These are phyloP conservation scores for Boletus reticuloceps DNA, from an alignment of 768 basidiomycete genomes.

Conservation along the genomic window DNA sequence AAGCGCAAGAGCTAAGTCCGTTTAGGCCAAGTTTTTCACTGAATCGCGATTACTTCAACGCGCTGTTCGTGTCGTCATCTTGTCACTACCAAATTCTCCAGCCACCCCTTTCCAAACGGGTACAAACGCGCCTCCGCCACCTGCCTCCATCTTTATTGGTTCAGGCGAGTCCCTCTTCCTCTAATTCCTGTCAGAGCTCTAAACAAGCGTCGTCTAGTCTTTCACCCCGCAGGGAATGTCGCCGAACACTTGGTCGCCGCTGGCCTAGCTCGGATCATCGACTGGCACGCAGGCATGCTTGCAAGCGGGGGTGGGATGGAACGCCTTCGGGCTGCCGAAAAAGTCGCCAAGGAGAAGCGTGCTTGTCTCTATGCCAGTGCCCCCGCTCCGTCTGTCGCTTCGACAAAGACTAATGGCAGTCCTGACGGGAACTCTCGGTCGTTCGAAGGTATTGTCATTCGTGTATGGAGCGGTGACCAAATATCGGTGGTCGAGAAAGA, in stretches of 20 bases:
- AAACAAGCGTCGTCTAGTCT: constrained; percentile 40
- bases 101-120: constrained; percentile 78
- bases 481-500: constrained; percentile 78
- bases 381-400: constrained; percentile 33
- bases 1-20: constrained; percentile 1
- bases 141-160: constrained; percentile 88
- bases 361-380: constrained; percentile 65
- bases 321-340: constrained; percentile 81
- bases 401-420: constrained; percentile 47
- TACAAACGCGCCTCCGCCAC: constrained; percentile 50
- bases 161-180: constrained; percentile 46
- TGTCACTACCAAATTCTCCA: constrained; percentile 76
- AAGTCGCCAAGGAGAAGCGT: constrained; percentile 72
- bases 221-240: constrained; percentile 93
- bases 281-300: constrained; percentile 98
- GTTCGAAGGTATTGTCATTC: constrained; percentile 81
- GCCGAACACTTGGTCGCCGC: constrained; percentile 83
- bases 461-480: constrained; percentile 93
- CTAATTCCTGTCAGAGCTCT: background rate
- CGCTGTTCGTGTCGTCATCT: constrained; percentile 68
- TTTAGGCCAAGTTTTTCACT: constrained; percentile 88
- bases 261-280: constrained; percentile 88
- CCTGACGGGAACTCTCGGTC: constrained; percentile 43
- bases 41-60: constrained; percentile 85
- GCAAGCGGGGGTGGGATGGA: constrained; percentile 84